These are phyloP conservation scores for Euphorbia peplus DNA, from an alignment of 345 rosid genomes.

Conservation along the genomic window DNA sequence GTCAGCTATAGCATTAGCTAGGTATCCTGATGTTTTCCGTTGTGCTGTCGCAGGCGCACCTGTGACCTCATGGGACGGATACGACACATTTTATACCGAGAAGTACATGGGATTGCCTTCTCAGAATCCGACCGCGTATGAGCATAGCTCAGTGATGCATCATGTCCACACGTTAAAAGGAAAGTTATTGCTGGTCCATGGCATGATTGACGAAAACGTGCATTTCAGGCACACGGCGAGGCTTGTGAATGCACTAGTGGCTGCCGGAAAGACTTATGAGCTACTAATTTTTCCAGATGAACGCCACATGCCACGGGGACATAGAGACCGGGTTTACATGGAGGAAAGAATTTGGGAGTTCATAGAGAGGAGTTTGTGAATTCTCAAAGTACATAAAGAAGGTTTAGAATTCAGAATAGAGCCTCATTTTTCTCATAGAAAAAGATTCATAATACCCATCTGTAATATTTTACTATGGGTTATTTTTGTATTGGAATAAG, in stretches of 20 bases:
- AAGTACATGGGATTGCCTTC: constrained; percentile 93
- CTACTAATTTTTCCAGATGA: constrained; percentile 83
- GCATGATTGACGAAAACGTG: constrained; percentile 96
- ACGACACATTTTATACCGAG: constrained; percentile 86
- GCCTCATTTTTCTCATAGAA: neutral
- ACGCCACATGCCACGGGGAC: constrained; percentile 78
- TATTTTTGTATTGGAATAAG: neutral
- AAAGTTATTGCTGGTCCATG: constrained; percentile 68
- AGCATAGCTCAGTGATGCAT: constrained; percentile 68
- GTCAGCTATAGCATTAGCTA: constrained; percentile 63
- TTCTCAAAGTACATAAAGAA: neutral
- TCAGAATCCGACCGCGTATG: constrained; percentile 35
- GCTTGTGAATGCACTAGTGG: constrained; percentile 78
- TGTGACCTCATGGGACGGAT: constrained; percentile 96
- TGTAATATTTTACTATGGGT: neutral
- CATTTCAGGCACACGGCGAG: constrained; percentile 91
- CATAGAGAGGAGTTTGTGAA: constrained; percentile 66
- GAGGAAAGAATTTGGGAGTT: constrained; percentile 94
- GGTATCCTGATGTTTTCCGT: constrained; percentile 60
- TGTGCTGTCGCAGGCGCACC: constrained; percentile 90
- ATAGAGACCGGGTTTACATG: constrained; percentile 70
- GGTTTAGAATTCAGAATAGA: too few species aligned
- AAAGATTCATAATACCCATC: neutral
- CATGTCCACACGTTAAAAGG: constrained; percentile 63
- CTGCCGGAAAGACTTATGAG: constrained; percentile 67